Conservation (phyloP, 805 yeast species). For the Candida lessepsii region DNA sequence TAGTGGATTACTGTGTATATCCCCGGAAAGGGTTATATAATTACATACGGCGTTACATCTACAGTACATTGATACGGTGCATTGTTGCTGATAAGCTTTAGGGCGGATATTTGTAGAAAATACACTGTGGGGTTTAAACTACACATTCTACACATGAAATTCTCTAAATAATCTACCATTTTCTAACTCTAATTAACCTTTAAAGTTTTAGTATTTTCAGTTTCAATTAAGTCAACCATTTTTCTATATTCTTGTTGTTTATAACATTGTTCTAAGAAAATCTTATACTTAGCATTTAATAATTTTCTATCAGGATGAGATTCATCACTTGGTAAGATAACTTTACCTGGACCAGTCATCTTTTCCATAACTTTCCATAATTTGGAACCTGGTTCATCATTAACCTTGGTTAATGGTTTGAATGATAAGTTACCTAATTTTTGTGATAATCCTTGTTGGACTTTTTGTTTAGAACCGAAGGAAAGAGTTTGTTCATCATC, state of each 20-base stretch:
- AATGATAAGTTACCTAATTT: constrained; percentile 37
- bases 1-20: too few relatives aligned
- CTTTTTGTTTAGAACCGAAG: constrained; percentile 57
- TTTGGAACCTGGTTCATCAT: constrained; percentile 49
- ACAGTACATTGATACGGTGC: neutral
- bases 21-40: too few relatives aligned
- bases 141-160: neutral
- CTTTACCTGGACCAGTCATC: constrained; percentile 81
- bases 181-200: constrained; percentile 12
- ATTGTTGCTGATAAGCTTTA: too few relatives aligned
- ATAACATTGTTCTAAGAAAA: constrained; percentile 84
- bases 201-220: constrained; percentile 16
- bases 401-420: constrained; percentile 39
- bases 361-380: constrained; percentile 87
- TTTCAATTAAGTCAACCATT: constrained; percentile 55
- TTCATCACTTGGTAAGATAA: constrained; percentile 62
- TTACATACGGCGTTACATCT: too few relatives aligned
- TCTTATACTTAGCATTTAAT: constrained; percentile 74
- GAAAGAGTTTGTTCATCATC: constrained; percentile 53
- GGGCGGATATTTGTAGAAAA: too few relatives aligned
- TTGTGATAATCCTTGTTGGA: constrained; percentile 52
- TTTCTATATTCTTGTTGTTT: constrained; percentile 76
- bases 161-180: neutral
- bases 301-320: constrained; percentile 66
- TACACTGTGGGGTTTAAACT: neutral